Evolutionary conservation across 768 basidiomycete genomes (phyloP), one percentile per base, ranked within the genome.

Genomic region (Lactifluus hygrophoroides): DNA sequence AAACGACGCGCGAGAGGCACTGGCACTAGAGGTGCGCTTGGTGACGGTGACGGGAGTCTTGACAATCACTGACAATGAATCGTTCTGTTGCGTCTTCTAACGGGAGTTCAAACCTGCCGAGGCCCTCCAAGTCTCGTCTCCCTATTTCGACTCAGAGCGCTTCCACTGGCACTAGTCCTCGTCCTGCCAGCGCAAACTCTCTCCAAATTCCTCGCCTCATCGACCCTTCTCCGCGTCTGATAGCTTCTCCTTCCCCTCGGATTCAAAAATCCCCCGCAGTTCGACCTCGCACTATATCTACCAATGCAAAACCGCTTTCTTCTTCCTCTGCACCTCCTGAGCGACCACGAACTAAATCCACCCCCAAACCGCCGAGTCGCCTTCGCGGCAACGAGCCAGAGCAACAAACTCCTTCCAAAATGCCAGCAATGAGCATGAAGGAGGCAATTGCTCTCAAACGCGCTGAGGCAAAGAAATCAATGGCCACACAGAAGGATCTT

Each of bases 391-490:
- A 45, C 27, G 54, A 51, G 21, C 35, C 54, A 17, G 54, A 60
- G 21, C 52, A 19, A 35, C 48, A 65, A 7, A 68, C 64, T 35
- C 57, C 77, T 17, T 63, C 73, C 16, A 76, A 71, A 52, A 0
- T 44, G 40, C 66, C 72, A 17, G 62, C 68, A 37, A 57, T 80
- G 30, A 88, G 79, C 66, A 78, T 90, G 61, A 83, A 83, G 64
- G 90, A 90, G 61, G 85, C 83, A 14, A 90, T 92, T 67, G 89
- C 89, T 2, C 73, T 88, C 45, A 88, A 81, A 61, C 77, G 89
- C 43, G 88, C 89, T 0, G 86, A 90, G 66, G 86, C 84, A 0
- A 89, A 85, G 73, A 90, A 88, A 66, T 73, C 76, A 3, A 54
- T 62, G 7, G 38, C 60, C 47, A 54, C 53, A 69, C 58, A 60